A percentile compares a stretch with the other conserved stretches of the same genome.
Evolutionary conservation across 176 grass and related monocot species (phyloP).

Genomic region (Eremochloa ophiuroides): DNA sequence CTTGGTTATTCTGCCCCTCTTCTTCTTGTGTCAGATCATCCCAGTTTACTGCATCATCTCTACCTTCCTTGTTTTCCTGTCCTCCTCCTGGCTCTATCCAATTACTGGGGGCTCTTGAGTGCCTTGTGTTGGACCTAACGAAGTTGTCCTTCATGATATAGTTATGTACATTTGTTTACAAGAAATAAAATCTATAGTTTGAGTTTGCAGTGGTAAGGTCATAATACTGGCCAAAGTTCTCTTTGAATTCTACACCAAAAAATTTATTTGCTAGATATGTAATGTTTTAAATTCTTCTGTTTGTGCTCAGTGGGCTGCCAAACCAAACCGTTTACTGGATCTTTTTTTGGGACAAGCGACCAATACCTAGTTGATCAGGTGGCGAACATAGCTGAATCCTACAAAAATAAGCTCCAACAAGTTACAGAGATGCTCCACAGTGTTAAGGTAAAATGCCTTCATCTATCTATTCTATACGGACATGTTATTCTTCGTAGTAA

Average conservation of each 20-base stretch:
- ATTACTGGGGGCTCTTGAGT: too few species aligned
- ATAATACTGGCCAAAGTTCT: neutral
- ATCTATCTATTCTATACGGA: slow-evolving; percentile 16
- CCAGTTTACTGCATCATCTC: too few species aligned
- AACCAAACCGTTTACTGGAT: slow-evolving; percentile 57
- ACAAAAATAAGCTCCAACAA: slow-evolving; percentile 41
- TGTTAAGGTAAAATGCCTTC: slow-evolving; percentile 37
- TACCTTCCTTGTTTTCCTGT: too few species aligned
- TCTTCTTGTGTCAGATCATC: too few species aligned
- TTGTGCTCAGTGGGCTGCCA: slow-evolving; percentile 59
- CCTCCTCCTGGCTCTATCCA: too few species aligned
- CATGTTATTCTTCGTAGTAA: neutral
- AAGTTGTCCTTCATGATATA: neutral
- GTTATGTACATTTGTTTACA: neutral
- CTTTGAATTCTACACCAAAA: neutral
- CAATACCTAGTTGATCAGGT: slow-evolving; percentile 46
- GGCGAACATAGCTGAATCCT: slow-evolving; percentile 23
- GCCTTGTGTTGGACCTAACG: too few species aligned
- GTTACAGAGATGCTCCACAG: slow-evolving; percentile 38
- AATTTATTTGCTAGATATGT: neutral
- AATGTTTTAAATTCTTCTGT: neutral
- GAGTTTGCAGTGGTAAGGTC: neutral
- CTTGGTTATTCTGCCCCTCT: too few species aligned
- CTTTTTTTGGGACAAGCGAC: slow-evolving; percentile 27
- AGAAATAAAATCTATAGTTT: neutral